Evolutionary conservation across 2,329 filamentous ascomycete species (phyloP).

Genomic region (Chrysosphaeria jannelii): DNA sequence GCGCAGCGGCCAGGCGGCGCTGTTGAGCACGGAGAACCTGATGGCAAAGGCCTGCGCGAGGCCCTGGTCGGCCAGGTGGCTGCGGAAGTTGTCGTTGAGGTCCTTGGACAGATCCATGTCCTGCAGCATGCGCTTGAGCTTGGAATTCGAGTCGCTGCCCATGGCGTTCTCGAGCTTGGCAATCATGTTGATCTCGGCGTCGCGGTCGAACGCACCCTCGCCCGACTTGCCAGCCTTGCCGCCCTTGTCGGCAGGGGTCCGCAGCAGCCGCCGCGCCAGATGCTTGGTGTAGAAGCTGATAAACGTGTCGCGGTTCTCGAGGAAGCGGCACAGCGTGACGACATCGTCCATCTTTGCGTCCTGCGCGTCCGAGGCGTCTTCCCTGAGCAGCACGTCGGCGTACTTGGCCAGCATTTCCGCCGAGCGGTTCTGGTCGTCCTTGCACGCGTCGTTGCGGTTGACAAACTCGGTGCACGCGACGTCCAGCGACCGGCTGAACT

Average conservation of each 20-base stretch:
- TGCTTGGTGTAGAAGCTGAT: slow-evolving; percentile 98
- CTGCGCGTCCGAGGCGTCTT: slow-evolving; percentile 74
- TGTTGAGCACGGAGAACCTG: slow-evolving; percentile 75
- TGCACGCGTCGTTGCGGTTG: slow-evolving; percentile 91
- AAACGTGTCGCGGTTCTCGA: slow-evolving; percentile 98
- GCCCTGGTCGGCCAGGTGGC: slow-evolving; percentile 33
- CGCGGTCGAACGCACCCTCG: too few species aligned
- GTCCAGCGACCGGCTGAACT: slow-evolving; percentile 85
- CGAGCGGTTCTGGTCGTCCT: slow-evolving; percentile 72
- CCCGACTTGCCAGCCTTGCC: too few species aligned
- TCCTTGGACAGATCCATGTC: slow-evolving; percentile 99
- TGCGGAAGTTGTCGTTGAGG: slow-evolving; percentile 67
- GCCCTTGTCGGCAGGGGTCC: slow-evolving; percentile 61
- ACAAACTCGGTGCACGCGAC: slow-evolving; percentile 96
- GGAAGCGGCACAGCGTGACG: slow-evolving; percentile 99
- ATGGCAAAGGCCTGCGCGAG: slow-evolving; percentile 55
- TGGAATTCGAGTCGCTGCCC: slow-evolving; percentile 98
- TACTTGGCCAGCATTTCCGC: slow-evolving; percentile 90
- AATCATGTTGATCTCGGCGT: slow-evolving; percentile 98
- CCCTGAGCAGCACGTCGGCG: slow-evolving; percentile 72
- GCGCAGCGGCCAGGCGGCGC: slow-evolving; percentile 86
- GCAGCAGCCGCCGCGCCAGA: slow-evolving; percentile 78
- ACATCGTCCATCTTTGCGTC: slow-evolving; percentile 91
- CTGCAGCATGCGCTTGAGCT: slow-evolving; percentile 98
- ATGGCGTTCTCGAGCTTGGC: slow-evolving; percentile 96